phyloP scores from a whole-genome alignment of 352 stramenopile genomes.

The Globisporangium paroecandrum region DNA sequence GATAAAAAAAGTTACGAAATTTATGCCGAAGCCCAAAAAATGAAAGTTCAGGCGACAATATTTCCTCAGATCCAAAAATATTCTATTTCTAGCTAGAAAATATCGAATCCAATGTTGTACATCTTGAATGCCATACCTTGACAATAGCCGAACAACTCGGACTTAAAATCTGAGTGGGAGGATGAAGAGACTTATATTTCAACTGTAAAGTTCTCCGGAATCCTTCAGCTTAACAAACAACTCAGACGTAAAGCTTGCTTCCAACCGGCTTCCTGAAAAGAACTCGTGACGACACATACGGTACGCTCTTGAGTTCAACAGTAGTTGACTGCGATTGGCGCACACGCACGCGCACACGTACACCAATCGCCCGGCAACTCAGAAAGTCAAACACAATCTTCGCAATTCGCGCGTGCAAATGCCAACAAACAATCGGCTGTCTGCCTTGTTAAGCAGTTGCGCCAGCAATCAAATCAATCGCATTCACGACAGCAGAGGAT shows the following conservation, averaged over 20 bases:
- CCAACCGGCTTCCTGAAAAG: neutral
- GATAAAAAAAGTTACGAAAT: too few relatives aligned
- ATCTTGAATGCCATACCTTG: too few relatives aligned
- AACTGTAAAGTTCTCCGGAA: too few relatives aligned
- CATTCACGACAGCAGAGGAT: neutral
- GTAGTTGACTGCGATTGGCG: neutral
- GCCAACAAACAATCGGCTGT: neutral
- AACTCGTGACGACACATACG: neutral
- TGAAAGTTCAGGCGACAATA: too few relatives aligned
- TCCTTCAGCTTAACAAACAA: too few relatives aligned
- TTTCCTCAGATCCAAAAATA: too few relatives aligned
- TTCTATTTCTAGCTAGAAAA: too few relatives aligned
- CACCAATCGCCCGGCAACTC: neutral
- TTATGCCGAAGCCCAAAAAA: too few relatives aligned
- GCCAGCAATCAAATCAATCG: neutral
- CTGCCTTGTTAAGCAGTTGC: neutral
- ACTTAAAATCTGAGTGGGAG: too few relatives aligned
- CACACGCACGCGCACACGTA: neutral
- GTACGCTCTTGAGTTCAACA: neutral
- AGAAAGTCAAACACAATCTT: neutral
- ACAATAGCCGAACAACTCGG: too few relatives aligned
- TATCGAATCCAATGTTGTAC: too few relatives aligned
- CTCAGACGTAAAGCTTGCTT: neutral
- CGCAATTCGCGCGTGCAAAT: neutral
- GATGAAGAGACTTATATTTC: too few relatives aligned